Evolutionary conservation across 345 rosid genomes (phyloP).

Genomic region (Euphorbia tirucalli): DNA sequence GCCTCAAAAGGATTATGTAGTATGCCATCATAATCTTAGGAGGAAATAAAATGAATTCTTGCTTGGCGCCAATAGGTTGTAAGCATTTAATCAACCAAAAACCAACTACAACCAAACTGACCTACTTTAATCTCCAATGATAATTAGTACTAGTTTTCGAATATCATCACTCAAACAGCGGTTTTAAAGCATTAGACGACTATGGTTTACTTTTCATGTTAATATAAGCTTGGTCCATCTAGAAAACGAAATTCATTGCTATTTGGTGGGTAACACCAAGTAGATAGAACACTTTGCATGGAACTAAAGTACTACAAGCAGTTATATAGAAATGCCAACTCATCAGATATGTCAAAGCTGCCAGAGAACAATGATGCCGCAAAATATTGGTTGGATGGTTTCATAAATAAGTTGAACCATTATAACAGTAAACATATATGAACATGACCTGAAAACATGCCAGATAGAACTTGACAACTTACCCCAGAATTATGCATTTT

Average conservation of each 20-base stretch:
- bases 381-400: background rate
- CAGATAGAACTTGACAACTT: conserved; percentile 15
- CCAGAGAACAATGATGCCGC: background rate
- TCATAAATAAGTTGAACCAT: background rate
- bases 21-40: no score
- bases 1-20: no score
- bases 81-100: no score
- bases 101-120: no score
- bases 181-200: background rate
- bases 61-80: no score
- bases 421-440: background rate
- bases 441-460: background rate
- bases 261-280: background rate
- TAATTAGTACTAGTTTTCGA: no score
- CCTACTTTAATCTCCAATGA: no score
- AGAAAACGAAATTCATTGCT: background rate
- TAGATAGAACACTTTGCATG: background rate
- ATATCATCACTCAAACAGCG: no score
- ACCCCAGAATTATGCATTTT: conserved; percentile 63
- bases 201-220: background rate
- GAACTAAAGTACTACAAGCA: background rate
- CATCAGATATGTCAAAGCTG: background rate
- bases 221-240: background rate
- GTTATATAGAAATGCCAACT: background rate
- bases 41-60: no score